These are phyloP conservation scores for Kluyveromyces sp. DNA, from an alignment of 1,139 yeast genomes.

Conservation along the genomic window DNA sequence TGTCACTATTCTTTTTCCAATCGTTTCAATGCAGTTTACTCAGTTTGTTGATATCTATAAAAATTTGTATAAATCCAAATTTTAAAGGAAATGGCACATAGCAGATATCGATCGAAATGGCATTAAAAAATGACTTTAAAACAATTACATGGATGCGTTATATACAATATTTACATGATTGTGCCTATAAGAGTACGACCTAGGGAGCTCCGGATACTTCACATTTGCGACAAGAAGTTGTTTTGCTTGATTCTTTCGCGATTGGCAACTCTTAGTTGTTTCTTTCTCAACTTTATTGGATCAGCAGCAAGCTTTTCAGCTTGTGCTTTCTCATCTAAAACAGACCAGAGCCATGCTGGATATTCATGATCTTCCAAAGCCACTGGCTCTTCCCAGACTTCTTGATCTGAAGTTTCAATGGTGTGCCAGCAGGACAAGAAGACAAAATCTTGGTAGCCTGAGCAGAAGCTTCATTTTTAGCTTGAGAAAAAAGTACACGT, in stretches of 20 bases:
- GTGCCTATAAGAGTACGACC: too few species aligned
- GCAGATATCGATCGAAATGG: too few species aligned
- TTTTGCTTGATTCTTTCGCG: constrained; percentile 65
- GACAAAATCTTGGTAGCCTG: constrained; percentile 26
- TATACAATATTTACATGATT: neutral
- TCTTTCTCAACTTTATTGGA: constrained; percentile 61
- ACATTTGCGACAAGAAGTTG: constrained; percentile 49
- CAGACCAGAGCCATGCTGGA: constrained; percentile 94
- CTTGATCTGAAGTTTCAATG: constrained; percentile 64
- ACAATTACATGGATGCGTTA: neutral
- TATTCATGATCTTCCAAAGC: constrained; percentile 84
- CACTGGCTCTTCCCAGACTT: constrained; percentile 84
- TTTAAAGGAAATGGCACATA: too few species aligned
- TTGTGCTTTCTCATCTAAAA: constrained; percentile 44
- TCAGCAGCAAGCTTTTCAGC: constrained; percentile 45
- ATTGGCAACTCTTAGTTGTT: constrained; percentile 58
- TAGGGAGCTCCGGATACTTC: neutral
- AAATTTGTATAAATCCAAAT: too few species aligned
- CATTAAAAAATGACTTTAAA: too few species aligned
- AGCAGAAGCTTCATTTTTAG: neutral
- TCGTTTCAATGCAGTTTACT: too few species aligned
- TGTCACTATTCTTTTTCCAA: too few species aligned
- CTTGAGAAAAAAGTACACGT: constrained; percentile 9
- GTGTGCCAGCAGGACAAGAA: constrained; percentile 68
- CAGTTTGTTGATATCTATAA: too few species aligned